Evolutionary conservation across 257 asterid genomes (phyloP).

Genomic region (Paraleonurus japonicus): DNA sequence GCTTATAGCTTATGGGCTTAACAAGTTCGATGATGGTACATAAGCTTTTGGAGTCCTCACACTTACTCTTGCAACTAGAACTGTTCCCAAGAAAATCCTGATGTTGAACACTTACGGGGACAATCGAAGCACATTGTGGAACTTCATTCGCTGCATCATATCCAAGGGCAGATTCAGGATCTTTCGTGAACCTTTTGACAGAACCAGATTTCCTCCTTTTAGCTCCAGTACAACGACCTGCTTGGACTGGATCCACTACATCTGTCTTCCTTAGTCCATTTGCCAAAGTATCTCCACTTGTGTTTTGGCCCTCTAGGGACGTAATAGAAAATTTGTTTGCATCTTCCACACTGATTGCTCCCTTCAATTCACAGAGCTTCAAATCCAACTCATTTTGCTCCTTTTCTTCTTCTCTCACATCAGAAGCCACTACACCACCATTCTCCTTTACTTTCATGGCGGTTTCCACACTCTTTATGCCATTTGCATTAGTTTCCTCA

Average conservation of each 20-base stretch:
- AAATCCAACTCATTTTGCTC: conserved; percentile 52
- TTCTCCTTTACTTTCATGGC: conserved; percentile 43
- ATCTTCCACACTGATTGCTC: conserved; percentile 34
- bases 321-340: conserved; percentile 26
- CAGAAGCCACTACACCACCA: conserved; percentile 33
- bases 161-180: conserved; percentile 33
- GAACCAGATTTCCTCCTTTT: conserved; percentile 86
- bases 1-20: conserved; percentile 69
- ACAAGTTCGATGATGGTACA: conserved; percentile 64
- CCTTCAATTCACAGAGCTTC: conserved; percentile 67
- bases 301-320: conserved; percentile 29
- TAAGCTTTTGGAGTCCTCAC: conserved; percentile 44
- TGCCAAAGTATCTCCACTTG: conserved; percentile 30
- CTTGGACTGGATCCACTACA: conserved; percentile 38
- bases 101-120: conserved; percentile 37
- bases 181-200: conserved; percentile 82
- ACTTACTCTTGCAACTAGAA: conserved; percentile 35
- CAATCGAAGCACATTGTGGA: conserved; percentile 25
- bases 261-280: conserved; percentile 43
- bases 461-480: conserved; percentile 31
- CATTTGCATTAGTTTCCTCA: conserved; percentile 30
- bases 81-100: conserved; percentile 31
- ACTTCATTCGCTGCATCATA: conserved; percentile 39
- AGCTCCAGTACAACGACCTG: conserved; percentile 75
- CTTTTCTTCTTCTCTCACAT: conserved; percentile 30